Evolutionary conservation across 1,139 yeast genomes (phyloP).

Genomic region (Yamadazyma blattariae): DNA sequence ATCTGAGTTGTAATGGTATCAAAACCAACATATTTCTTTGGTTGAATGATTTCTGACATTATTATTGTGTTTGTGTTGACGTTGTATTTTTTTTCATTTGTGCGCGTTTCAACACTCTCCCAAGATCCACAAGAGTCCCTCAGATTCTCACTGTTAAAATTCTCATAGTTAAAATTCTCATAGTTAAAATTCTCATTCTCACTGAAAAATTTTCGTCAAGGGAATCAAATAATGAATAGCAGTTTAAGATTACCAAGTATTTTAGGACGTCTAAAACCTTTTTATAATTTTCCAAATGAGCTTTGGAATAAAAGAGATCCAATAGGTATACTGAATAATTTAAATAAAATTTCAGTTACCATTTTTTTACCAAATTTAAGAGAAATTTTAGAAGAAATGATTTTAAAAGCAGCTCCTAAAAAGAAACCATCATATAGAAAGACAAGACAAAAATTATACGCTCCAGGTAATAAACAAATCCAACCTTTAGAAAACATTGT

Average conservation of each 20-base stretch:
- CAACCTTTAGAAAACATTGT: constrained; percentile 73
- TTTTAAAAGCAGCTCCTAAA: constrained; percentile 86
- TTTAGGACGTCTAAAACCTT: too few species aligned
- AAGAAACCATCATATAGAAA: constrained; percentile 86
- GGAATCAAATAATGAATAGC: too few species aligned
- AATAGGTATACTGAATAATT: too few species aligned
- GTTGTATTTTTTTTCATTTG: constrained; percentile 19
- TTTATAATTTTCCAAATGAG: too few species aligned
- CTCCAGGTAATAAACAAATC: constrained; percentile 80
- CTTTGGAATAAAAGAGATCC: too few species aligned
- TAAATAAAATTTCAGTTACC: constrained; percentile 1
- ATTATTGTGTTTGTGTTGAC: constrained; percentile 1
- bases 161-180: too few species aligned
- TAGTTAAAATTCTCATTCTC: too few species aligned
- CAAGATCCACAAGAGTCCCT: constrained; percentile 1
- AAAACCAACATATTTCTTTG: constrained; percentile 78
- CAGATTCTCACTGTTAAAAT: constrained; percentile 6
- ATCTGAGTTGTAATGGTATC: constrained; percentile 96
- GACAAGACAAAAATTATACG: constrained; percentile 77
- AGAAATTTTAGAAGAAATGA: constrained; percentile 39
- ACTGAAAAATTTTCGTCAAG: too few species aligned
- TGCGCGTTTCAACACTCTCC: constrained; percentile 1
- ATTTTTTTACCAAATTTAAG: constrained; percentile 5
- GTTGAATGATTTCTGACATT: constrained; percentile 21
- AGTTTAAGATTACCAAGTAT: too few species aligned